phyloP scores from a whole-genome alignment of 208 protist genomes.

The Herpetomonas tarakana region DNA sequence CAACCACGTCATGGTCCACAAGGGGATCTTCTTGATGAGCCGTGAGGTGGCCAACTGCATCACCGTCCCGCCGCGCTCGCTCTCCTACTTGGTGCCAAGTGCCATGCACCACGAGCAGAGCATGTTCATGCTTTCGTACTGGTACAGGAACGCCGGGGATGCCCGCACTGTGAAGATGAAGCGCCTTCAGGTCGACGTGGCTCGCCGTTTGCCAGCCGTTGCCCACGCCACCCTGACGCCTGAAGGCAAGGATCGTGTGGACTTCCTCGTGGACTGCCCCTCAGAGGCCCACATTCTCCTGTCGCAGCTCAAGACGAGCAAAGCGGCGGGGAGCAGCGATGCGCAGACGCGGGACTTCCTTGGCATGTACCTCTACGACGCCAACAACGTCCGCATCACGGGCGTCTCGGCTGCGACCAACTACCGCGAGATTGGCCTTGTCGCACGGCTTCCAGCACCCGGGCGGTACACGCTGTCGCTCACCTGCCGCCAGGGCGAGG shows the following conservation, averaged over 20 bases:
- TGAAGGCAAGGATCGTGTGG: constrained; percentile 48
- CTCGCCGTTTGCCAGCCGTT: constrained; percentile 52
- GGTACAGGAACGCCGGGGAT: constrained; percentile 39
- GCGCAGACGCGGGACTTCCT: constrained; percentile 65
- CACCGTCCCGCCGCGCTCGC: constrained; percentile 42
- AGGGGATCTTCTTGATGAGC: constrained; percentile 53
- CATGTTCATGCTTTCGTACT: constrained; percentile 76
- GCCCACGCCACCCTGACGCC: constrained; percentile 45
- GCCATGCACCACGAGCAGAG: constrained; percentile 67
- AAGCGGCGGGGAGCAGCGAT: constrained; percentile 24
- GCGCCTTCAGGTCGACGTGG: constrained; percentile 46
- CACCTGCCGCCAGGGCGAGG: constrained; percentile 42
- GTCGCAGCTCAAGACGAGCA: constrained; percentile 46
- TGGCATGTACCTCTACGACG: constrained; percentile 74
- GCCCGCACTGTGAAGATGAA: constrained; percentile 24
- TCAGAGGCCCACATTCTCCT: constrained; percentile 71
- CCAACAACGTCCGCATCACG: constrained; percentile 30
- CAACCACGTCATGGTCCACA: constrained; percentile 70
- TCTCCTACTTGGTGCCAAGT: constrained; percentile 72
- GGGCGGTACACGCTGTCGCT: constrained; percentile 66
- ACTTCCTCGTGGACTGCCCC: constrained; percentile 65
- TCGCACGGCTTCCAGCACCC: constrained; percentile 32
- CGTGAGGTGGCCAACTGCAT: constrained; percentile 62
- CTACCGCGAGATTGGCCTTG: constrained; percentile 55
- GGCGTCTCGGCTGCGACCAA: constrained; percentile 59